Conservation (phyloP, 495 filamentous ascomycete species). For the Immersiella caudata region DNA sequence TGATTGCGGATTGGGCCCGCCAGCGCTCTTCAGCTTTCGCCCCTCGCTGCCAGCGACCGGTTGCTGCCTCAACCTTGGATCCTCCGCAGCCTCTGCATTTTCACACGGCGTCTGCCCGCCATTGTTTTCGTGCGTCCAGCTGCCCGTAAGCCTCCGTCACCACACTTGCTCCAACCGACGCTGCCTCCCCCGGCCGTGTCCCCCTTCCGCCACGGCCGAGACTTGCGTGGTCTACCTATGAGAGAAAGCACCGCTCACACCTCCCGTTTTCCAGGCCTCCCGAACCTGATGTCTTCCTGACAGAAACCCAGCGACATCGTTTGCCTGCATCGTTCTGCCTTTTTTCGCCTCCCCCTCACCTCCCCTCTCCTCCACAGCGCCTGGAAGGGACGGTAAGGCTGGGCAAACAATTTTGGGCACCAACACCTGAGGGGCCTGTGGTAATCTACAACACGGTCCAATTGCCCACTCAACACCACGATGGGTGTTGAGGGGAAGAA, state of each 20-base stretch:
- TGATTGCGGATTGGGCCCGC: slow-evolving; percentile 18
- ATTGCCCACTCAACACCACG: slow-evolving; percentile 36
- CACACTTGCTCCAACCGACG: slow-evolving; percentile 22
- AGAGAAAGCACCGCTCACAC: slow-evolving; percentile 33
- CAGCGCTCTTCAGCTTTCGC: background rate
- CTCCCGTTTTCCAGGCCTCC: slow-evolving; percentile 31
- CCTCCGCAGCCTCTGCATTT: slow-evolving; percentile 37
- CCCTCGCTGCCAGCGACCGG: slow-evolving; percentile 20
- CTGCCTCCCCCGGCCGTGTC: slow-evolving; percentile 23
- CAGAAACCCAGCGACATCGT: slow-evolving; percentile 26
- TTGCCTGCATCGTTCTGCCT: slow-evolving; percentile 19
- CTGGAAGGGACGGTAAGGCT: slow-evolving; percentile 28
- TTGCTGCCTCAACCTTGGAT: slow-evolving; percentile 36
- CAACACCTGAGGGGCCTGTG: slow-evolving; percentile 28
- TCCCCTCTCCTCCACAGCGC: slow-evolving; percentile 13
- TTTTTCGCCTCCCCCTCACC: slow-evolving; percentile 18
- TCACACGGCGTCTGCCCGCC: slow-evolving; percentile 29
- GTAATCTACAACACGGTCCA: slow-evolving; percentile 28
- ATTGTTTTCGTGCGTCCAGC: slow-evolving; percentile 35
- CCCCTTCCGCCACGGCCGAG: slow-evolving; percentile 16
- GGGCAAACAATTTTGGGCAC: slow-evolving; percentile 32
- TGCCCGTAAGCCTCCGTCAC: slow-evolving; percentile 29
- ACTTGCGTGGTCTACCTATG: slow-evolving; percentile 27
- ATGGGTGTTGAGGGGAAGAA: slow-evolving; percentile 71
- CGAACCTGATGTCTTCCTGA: slow-evolving; percentile 38